Evolutionary conservation across 768 basidiomycete genomes (phyloP).

Genomic region (Dendrothele bispora): DNA sequence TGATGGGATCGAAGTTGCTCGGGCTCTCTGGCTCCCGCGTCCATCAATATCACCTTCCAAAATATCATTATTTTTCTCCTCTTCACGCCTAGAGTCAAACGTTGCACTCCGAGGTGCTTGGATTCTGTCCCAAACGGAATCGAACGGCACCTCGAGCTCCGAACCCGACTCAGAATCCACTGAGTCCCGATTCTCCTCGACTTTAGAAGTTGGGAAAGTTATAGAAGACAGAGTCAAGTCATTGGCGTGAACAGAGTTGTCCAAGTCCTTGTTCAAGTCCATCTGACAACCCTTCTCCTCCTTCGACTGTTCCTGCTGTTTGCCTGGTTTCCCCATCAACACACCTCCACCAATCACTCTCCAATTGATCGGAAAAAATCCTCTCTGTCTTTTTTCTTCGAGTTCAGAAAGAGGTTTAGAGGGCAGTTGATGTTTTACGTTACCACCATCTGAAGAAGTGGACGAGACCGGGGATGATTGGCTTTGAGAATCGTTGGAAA

Average conservation of each 20-base stretch:
- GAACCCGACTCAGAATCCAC: no score
- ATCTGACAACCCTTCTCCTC: neutral
- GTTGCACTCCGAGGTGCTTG: no score
- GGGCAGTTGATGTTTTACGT: conserved; percentile 16
- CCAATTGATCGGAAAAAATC: conserved; percentile 70
- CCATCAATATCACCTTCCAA: conserved; percentile 7
- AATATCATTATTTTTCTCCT: no score
- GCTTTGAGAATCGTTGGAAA: conserved; percentile 4
- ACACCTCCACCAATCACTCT: conserved; percentile 79
- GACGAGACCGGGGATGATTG: neutral
- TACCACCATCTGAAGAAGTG: conserved; percentile 2
- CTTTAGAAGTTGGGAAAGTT: neutral
- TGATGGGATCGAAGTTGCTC: conserved; percentile 22
- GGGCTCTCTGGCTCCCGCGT: conserved; percentile 10
- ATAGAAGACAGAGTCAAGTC: neutral
- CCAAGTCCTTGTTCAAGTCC: conserved; percentile 1
- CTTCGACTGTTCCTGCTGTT: conserved; percentile 2
- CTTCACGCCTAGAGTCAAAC: no score
- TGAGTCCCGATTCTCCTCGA: neutral
- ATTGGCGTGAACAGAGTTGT: neutral
- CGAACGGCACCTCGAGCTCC: no score
- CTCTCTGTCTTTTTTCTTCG: conserved; percentile 41
- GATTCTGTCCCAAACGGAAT: no score
- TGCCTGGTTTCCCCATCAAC: conserved; percentile 45
- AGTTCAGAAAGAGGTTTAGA: conserved; percentile 24